Evolutionary conservation across 139 green algal genomes (phyloP).

Genomic region (Zygnema cylindricum): DNA sequence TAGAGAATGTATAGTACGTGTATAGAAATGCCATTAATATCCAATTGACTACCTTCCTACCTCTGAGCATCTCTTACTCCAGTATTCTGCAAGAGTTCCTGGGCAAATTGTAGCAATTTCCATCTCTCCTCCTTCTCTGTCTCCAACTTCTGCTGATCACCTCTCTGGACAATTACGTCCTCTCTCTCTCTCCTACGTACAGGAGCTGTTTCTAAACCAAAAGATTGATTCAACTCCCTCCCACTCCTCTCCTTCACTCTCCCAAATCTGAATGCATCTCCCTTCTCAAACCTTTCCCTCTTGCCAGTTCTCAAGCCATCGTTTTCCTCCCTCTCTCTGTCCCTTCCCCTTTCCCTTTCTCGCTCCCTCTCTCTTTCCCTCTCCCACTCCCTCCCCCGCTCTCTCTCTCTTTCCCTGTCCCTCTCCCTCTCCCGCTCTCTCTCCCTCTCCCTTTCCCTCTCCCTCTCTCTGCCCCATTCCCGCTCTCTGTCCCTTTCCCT

Average conservation of each 20-base stretch:
- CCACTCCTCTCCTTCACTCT: too few species aligned
- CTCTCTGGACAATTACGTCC: too few species aligned
- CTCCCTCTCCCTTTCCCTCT: constrained; percentile 29
- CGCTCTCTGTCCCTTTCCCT: neutral
- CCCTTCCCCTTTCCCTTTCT: constrained; percentile 6
- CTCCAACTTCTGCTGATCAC: too few species aligned
- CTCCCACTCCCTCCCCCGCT: constrained; percentile 1
- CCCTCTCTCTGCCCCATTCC: constrained; percentile 21
- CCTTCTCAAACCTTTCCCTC: neutral
- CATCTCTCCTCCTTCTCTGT: neutral
- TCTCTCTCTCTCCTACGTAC: too few species aligned
- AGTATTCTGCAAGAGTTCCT: neutral
- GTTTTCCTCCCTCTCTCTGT: constrained; percentile 2
- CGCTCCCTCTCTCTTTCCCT: neutral
- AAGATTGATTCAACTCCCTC: too few species aligned
- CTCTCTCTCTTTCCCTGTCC: neutral
- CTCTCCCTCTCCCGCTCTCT: constrained; percentile 37
- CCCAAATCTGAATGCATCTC: too few species aligned
- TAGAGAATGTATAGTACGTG: neutral
- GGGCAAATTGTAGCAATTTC: neutral
- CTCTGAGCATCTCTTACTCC: neutral
- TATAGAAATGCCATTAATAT: neutral
- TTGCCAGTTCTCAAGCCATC: neutral
- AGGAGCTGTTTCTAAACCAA: too few species aligned
- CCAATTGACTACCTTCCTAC: neutral